Evolutionary conservation across 179 eudicot species (phyloP), one percentile per base, ranked within the genome.

Genomic region (Silene coronaria): DNA sequence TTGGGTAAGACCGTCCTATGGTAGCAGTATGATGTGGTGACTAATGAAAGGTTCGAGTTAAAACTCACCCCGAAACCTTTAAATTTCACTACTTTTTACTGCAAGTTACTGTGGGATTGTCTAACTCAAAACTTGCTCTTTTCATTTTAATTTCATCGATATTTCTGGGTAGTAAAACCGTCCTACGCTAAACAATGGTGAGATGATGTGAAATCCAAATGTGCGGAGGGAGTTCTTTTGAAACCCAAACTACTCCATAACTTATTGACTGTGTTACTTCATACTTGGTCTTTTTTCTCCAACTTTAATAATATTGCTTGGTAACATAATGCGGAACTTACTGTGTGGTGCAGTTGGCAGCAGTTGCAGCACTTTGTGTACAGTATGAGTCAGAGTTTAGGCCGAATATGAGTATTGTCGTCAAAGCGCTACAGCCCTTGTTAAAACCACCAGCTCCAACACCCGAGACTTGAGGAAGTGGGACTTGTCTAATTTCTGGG

Each of bases 401-500:
- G 84, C 84, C 84, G 21, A 82, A 82, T 64, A 82, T 82, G 84
- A 82, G 84, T 79, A 82, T 82, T 13, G 84, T 82, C 53, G 84
- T 82, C 9, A 82, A 82, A 78, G 84, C 84, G 16, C 80, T 82
- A 5, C 84, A 82, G 68, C 84, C 84, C 7, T 62, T 82, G 22
- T 71, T 82, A 34, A 82, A 71, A 72, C 67, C 79, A 0, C 77
- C 84, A 5, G 67, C 80, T 14, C 79, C 78, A 0, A 76, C 80
- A 8, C 59, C 81, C 22, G 76, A 73, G 42, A 64, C 67, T 53
- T 22, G 67, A 78, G 22, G 34, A 71, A 71, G 70, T 45, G 22
- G 19, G 13, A 32, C 10, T 24, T 11, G 8, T 16, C 30, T 23
- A 51, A 14, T 38, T 76, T 55, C 73, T 70, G 16, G 62, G 46